Evolutionary conservation across 805 yeast species (phyloP), one percentile per base, ranked within the genome.

Genomic region (Candida caryicola): DNA sequence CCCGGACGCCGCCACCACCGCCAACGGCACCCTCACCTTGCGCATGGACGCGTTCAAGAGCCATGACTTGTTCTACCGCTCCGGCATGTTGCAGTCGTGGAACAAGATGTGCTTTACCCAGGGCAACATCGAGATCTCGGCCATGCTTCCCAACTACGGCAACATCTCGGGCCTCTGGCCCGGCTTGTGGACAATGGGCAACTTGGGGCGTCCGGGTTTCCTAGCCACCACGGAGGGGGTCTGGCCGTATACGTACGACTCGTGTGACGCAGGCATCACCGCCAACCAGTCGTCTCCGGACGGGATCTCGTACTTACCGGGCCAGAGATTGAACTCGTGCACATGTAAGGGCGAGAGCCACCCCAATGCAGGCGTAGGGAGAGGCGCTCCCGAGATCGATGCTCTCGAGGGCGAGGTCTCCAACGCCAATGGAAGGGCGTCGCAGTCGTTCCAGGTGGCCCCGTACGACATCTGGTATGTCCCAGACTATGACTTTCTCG

Each of bases 371-470:
- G 97, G 97, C 33, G 60, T 64, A 1, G 97, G 97, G 12, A 79
- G 98, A 60, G 96, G 96, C 36, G 95, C 96, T 0, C 96, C 96
- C 2, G 97, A 89, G 71, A 87, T 91, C 51, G 98, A 91, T 77
- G 79, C 81, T 31, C 58, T 91, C 35, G 98, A 91, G 75, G 96
- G 84, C 46, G 89, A 87, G 49, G 76, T 79, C 15, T 29, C 46
- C 31, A 70, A 83, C 41, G 21, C 50, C 44, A 39, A 70, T 46
- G 93, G 93, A 50, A 76, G 82, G 31, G 96, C 89, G 1, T 87
- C 97, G 4, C 99, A 91, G 64, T 88, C 97, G 2, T 63, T 83
- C 55, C 98, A 91, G 70, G 66, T 88, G 44, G 98, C 97, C n/a
- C 98, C 98, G 7, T 80, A 79, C 57, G 98, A 91, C 62, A 82